Evolutionary conservation across 371 early-diverging fungal genomes (phyloP), one percentile per base, ranked within the genome.

Genomic region (Apophysomyces variabilis): DNA sequence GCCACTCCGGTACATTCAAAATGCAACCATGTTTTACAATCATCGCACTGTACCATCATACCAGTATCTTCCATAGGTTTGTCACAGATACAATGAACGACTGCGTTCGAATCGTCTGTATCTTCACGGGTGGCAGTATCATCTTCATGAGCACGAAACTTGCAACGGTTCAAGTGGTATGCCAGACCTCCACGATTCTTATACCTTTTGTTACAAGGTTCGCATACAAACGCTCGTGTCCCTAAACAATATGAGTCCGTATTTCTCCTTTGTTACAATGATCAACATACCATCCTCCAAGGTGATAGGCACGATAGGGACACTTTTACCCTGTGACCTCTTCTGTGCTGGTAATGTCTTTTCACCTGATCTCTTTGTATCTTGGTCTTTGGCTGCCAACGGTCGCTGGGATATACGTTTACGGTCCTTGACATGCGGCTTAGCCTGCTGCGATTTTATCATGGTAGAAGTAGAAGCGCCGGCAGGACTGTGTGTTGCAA

Each of bases 41-140:
- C 68, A 50, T 84, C 87, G 56, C 87, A 86, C 61, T 85, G 83
- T 2, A 86, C 72, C 78, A 83, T 75, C 3, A 73, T 67, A 12
- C 76, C 75, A 13, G 21, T 47, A 44, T 82, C 79, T n/a, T 79
- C 75, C 0, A 67, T 70, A 14, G 72, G 74, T 18, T 72, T 72
- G 21, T 75, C 71, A 38, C 84, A 84, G 21, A 84, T 68, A 47
- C 84, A 84, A 60, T 70, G 68, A 16, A 84, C 72, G 7, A 73
- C 59, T 13, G 64, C 67, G 21, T 39, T 50, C 2, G 47, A 18
- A 2, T 72, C 77, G 4, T 73, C 82, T 12, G 66, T 69, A 12
- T 74, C 32, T 26, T 26, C 74, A 7, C 58, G 63, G n/a, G 47
- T 61, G 21, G 58, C 18, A 32, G 47, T n/a, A 50, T 70, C 65